These are phyloP conservation scores for Erythrobasidium hasegawianum DNA, from an alignment of 1,284 basidiomycete genomes.

Conservation along the genomic window DNA sequence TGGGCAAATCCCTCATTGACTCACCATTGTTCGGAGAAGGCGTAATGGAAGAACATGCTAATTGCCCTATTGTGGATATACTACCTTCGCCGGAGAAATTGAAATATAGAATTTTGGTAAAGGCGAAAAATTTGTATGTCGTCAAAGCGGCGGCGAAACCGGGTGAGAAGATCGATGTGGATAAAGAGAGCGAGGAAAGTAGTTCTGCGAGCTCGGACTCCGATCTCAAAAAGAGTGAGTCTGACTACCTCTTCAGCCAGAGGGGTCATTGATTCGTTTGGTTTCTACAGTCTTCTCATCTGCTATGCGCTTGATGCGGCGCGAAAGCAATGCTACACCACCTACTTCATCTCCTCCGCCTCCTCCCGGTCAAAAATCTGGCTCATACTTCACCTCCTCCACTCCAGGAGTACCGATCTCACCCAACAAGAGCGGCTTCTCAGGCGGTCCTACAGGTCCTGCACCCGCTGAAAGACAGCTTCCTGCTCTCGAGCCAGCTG, in stretches of 20 bases:
- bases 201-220: conserved; percentile 44
- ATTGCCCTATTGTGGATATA: conserved; percentile 50
- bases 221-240: conserved; percentile 42
- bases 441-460: background rate
- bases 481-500: background rate
- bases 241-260: too few species aligned
- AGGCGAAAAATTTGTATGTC: conserved; percentile 53
- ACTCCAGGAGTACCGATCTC: background rate
- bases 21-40: conserved; percentile 54
- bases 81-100: conserved; percentile 86
- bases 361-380: background rate
- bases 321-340: background rate
- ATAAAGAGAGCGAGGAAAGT: conserved; percentile 32
- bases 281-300: conserved; percentile 30
- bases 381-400: background rate
- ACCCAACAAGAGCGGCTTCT: conserved; percentile 1
- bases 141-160: conserved; percentile 18
- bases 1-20: conserved; percentile 67
- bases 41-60: conserved; percentile 49
- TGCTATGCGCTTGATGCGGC: conserved; percentile 17
- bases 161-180: conserved; percentile 6
- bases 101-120: conserved; percentile 75
- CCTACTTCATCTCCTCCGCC: background rate
- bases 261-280: too few species aligned
- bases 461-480: conserved; percentile 16